Base-by-base conservation (phyloP, 345 rosid species). In the Kandelia obovata region DNA sequence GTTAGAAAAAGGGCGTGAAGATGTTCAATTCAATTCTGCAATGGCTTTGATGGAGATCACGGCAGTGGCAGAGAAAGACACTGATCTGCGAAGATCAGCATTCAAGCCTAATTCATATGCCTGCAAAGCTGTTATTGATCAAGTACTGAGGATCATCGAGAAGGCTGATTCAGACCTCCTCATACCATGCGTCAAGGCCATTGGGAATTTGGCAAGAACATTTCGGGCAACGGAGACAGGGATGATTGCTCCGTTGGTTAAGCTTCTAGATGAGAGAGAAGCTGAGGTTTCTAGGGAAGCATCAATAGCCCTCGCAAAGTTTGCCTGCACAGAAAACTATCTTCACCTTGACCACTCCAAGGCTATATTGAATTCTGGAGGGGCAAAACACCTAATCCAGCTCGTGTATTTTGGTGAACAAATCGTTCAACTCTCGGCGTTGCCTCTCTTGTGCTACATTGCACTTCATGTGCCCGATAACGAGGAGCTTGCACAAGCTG, bases 1-100 rank as follows among this genome's bases (percentile, higher is more conserved):
- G n/a, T 75, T 94, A 25, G 90, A 94, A 78, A 88, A 89, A 59
- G 96, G 98, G 26, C 71, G 82, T 39, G 89, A 65, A 37, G 92
- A 91, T 0, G 91, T 88, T 1, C 86, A 78, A 67, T 84, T 66
- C 77, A 87, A 89, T 70, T 91, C 96, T 0, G 92, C 96, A 7
- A 91, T 91, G 98, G 98, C 98, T 25, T 74, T 94, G 66, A 91
- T 87, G 97, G 97, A 91, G 79, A 87, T 94, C 83, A 91, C 97
- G 1, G 84, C 95, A 0, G 89, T 94, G 27, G 98, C 98, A 5
- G 95, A 91, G 69, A 73, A 78, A 70, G 91, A 94, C 64, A 28
- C 97, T 5, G 92, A 89, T 26, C 72, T 94, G 78, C 85, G 98
- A 75, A 77, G 96, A 75, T 87, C 96, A 1, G 97, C 98, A 46